Conservation (phyloP, 208 protist species). For the Zelonia costaricensis region DNA sequence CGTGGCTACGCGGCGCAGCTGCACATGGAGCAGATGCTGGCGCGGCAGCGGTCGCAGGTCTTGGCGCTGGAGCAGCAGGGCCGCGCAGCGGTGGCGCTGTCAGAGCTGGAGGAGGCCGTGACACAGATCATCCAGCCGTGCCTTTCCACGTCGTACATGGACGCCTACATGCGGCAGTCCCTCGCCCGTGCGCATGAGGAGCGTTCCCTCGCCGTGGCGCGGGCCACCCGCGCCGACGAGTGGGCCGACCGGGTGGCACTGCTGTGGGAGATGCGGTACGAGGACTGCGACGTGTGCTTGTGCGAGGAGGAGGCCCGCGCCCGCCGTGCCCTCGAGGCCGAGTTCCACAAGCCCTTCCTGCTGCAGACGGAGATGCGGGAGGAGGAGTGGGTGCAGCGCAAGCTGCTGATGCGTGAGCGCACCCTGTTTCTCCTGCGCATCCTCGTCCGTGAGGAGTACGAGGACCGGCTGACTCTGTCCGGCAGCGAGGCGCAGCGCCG, state of each 20-base stretch:
- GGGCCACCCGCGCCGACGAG: slow-evolving; percentile 30
- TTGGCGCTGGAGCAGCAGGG: slow-evolving; percentile 25
- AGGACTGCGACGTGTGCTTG: slow-evolving; percentile 30
- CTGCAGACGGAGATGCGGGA: slow-evolving; percentile 24
- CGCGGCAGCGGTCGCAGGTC: slow-evolving; percentile 12
- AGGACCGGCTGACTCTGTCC: background rate
- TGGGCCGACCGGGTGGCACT: slow-evolving; percentile 45
- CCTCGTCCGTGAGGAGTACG: slow-evolving; percentile 15
- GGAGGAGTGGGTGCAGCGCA: slow-evolving; percentile 24
- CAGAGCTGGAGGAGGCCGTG: slow-evolving; percentile 26
- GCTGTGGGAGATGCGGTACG: slow-evolving; percentile 64
- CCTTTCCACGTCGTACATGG: background rate
- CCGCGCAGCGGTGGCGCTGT: slow-evolving; percentile 12
- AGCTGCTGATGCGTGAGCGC: slow-evolving; percentile 19
- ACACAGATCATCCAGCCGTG: slow-evolving; percentile 7
- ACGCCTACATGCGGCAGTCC: slow-evolving; percentile 2
- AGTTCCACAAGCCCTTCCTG: slow-evolving; percentile 16
- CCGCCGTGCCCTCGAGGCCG: slow-evolving; percentile 5
- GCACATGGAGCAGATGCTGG: background rate
- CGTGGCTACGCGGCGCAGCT: slow-evolving; percentile 1
- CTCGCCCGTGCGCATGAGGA: slow-evolving; percentile 8
- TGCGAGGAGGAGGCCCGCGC: slow-evolving; percentile 22
- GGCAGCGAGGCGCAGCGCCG: background rate
- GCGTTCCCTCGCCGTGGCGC: slow-evolving; percentile 11
- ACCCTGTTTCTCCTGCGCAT: slow-evolving; percentile 17